Evolutionary conservation across 2,329 filamentous ascomycete genomes (phyloP).

Genomic region (Stachybotrys elegans): DNA sequence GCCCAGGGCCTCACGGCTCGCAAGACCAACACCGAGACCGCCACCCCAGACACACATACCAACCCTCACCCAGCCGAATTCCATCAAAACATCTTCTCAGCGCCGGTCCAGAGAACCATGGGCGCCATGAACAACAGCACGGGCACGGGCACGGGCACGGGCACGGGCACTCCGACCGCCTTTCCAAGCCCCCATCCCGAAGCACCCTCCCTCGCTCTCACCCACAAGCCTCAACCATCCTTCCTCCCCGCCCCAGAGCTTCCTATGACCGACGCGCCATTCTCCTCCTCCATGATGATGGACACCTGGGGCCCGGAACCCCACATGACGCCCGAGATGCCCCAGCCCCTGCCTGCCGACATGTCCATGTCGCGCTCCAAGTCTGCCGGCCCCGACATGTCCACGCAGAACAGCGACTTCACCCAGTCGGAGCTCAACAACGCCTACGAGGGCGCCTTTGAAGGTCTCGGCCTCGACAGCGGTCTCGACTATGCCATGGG

Average conservation of each 20-base stretch:
- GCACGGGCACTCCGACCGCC: neutral
- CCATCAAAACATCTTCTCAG: neutral
- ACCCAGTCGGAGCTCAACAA: constrained; percentile 38
- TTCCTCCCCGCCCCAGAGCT: neutral
- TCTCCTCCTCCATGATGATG: constrained; percentile 5
- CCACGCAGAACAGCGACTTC: neutral
- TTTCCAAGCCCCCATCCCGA: neutral
- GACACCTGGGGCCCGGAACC: constrained; percentile 3
- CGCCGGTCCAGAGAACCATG: too few relatives aligned
- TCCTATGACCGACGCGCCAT: constrained; percentile 5
- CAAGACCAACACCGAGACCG: constrained; percentile 4
- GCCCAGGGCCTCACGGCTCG: constrained; percentile 34
- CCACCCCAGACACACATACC: neutral
- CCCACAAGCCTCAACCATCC: neutral
- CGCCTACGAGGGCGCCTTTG: constrained; percentile 43
- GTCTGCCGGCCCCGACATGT: neutral
- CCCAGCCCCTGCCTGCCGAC: neutral
- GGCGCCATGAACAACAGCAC: too few relatives aligned
- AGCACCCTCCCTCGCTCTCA: neutral
- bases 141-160: neutral
- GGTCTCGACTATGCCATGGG: constrained; percentile 38
- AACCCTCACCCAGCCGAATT: neutral
- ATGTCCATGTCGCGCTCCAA: neutral
- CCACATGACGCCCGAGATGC: neutral
- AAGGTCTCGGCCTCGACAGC: constrained; percentile 40